These are phyloP conservation scores for Parasitella parasitica DNA, from an alignment of 371 early-diverging fungal genomes.

Conservation along the genomic window DNA sequence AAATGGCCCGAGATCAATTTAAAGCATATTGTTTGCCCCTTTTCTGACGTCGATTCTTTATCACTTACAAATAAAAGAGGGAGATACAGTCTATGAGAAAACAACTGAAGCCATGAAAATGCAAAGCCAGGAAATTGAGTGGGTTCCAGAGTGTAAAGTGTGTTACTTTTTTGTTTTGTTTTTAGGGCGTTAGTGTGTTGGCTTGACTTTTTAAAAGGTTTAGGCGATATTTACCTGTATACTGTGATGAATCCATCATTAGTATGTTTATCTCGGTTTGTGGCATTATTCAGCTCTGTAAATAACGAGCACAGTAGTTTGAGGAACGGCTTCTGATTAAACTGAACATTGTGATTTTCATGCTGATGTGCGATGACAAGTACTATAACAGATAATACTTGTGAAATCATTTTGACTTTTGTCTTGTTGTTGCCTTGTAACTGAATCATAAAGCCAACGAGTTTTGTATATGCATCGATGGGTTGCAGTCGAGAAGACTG, in stretches of 20 bases:
- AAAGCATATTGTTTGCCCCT: slow-evolving; percentile 85
- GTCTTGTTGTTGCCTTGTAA: slow-evolving; percentile 43
- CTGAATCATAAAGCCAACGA: slow-evolving; percentile 72
- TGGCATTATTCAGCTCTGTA: slow-evolving; percentile 65
- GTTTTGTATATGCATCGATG: slow-evolving; percentile 79
- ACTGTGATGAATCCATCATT: slow-evolving; percentile 25
- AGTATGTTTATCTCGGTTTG: slow-evolving; percentile 37
- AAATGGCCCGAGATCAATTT: slow-evolving; percentile 78
- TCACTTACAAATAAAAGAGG: slow-evolving; percentile 59
- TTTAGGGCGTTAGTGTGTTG: neutral
- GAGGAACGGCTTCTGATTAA: slow-evolving; percentile 91
- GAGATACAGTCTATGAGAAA: slow-evolving; percentile 90
- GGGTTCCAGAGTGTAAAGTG: slow-evolving; percentile 86
- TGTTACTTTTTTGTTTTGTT: slow-evolving; percentile 55
- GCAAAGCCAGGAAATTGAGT: slow-evolving; percentile 88
- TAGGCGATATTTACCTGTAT: slow-evolving; percentile 20
- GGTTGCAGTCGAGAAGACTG: slow-evolving; percentile 33
- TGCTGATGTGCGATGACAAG: slow-evolving; percentile 84
- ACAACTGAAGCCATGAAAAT: slow-evolving; percentile 92
- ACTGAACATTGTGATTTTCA: slow-evolving; percentile 69
- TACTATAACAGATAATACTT: slow-evolving; percentile 81
- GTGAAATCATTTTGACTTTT: slow-evolving; percentile 65
- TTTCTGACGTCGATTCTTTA: slow-evolving; percentile 14
- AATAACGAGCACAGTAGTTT: slow-evolving; percentile 83
- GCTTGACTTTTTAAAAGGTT: neutral